These are phyloP conservation scores for Cyberlindnera americana DNA, from an alignment of 805 yeast species.

Conservation along the genomic window DNA sequence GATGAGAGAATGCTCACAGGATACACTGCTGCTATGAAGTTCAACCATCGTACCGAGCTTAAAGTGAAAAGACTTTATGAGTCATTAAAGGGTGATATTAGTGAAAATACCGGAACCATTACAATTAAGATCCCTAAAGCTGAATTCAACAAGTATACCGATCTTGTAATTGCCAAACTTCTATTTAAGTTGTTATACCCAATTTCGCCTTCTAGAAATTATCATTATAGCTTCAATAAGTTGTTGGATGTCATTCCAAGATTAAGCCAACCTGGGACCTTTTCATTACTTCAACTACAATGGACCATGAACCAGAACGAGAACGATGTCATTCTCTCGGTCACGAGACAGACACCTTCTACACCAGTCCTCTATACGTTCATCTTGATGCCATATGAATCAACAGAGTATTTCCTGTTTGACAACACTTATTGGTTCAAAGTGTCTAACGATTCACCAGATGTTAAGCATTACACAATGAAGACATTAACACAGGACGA, in stretches of 20 bases:
- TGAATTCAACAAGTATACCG: conserved; percentile 17
- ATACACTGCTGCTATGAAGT: conserved; percentile 20
- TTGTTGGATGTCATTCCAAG: conserved; percentile 13
- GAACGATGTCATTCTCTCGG: conserved; percentile 2
- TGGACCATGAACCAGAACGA: conserved; percentile 17
- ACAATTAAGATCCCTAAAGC: conserved; percentile 19
- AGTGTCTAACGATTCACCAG: conserved; percentile 11
- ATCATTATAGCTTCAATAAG: conserved; percentile 24
- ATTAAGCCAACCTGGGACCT: conserved; percentile 9
- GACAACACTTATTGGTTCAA: conserved; percentile 41
- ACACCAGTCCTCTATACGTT: conserved; percentile 8
- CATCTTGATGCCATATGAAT: conserved; percentile 14
- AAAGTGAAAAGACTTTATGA: conserved; percentile 11
- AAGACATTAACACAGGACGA: conserved; percentile 19
- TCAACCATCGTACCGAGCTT: conserved; percentile 20
- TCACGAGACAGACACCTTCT: conserved; percentile 22
- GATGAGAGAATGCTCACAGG: conserved; percentile 12
- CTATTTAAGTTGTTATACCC: conserved; percentile 28
- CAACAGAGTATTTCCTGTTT: conserved; percentile 35
- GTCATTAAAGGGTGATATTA: background rate
- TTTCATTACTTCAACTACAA: conserved; percentile 23
- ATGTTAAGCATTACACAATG: conserved; percentile 11
- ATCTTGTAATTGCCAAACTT: conserved; percentile 23
- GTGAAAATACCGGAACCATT: conserved; percentile 4
- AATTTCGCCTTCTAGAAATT: conserved; percentile 28